phyloP scores from a whole-genome alignment of 2,329 filamentous ascomycete species.

The Dendryphion nanum region DNA sequence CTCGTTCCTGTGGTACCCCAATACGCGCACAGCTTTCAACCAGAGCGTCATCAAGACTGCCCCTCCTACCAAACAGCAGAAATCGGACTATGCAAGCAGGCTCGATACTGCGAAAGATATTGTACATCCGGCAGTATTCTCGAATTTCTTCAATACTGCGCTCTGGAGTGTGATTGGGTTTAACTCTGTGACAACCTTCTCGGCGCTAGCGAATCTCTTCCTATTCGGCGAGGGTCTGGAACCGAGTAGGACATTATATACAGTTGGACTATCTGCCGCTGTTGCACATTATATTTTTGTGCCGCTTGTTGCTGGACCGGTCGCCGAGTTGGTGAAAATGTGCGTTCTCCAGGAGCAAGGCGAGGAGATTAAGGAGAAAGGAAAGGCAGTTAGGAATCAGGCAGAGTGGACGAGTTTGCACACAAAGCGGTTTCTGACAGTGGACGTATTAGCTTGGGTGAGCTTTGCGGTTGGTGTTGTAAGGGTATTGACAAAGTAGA shows the following conservation, averaged over 20 bases:
- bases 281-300: constrained; percentile 20
- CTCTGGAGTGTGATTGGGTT: constrained; percentile 17
- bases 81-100: neutral
- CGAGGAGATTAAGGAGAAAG: constrained; percentile 3
- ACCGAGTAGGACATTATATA: constrained; percentile 8
- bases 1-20: constrained; percentile 15
- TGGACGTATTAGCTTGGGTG: constrained; percentile 23
- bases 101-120: constrained; percentile 10
- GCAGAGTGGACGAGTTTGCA: constrained; percentile 21
- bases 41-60: neutral
- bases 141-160: constrained; percentile 18
- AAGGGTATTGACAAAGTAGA: constrained; percentile 1
- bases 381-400: constrained; percentile 9
- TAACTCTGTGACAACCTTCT: constrained; percentile 14
- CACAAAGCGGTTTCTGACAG: constrained; percentile 17
- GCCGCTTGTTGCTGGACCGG: constrained; percentile 13
- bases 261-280: constrained; percentile 12
- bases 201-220: constrained; percentile 13
- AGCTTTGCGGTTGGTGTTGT: constrained; percentile 15
- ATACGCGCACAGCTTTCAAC: constrained; percentile 2
- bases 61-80: neutral
- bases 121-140: constrained; percentile 16
- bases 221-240: constrained; percentile 6
- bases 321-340: constrained; percentile 11
- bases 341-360: constrained; percentile 10